A percentile compares a stretch with the other conserved stretches of the same genome.
These are phyloP conservation scores for Cytospora paraplurivora DNA, from an alignment of 2,329 filamentous ascomycete genomes.

Conservation along the genomic window DNA sequence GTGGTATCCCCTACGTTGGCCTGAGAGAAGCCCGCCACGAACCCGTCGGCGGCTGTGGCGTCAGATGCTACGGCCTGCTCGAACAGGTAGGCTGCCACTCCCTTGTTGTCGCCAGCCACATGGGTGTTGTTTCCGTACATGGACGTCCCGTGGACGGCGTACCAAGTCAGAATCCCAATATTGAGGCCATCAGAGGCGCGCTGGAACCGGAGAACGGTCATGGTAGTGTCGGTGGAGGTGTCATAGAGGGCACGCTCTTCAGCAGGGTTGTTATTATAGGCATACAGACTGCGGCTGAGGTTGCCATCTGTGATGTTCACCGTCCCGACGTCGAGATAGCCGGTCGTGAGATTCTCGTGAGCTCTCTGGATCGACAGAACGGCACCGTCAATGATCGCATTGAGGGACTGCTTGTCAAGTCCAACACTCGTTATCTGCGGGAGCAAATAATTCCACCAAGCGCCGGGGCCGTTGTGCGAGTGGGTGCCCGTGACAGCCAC, in stretches of 20 bases:
- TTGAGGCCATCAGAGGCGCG: conserved; percentile 71
- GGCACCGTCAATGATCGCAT: conserved; percentile 85
- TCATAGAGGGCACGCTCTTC: conserved; percentile 70
- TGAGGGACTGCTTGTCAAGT: conserved; percentile 83
- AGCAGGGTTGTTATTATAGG: conserved; percentile 80
- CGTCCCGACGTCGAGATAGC: conserved; percentile 66
- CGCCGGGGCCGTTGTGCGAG: conserved; percentile 87
- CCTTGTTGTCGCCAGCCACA: conserved; percentile 90
- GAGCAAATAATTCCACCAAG: conserved; percentile 91
- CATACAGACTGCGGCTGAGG: conserved; percentile 80
- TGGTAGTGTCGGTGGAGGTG: conserved; percentile 67
- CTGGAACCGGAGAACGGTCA: conserved; percentile 77
- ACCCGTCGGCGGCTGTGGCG: conserved; percentile 59
- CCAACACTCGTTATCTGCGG: conserved; percentile 88
- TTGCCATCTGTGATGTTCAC: conserved; percentile 69
- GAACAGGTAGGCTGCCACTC: conserved; percentile 80
- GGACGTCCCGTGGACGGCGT: conserved; percentile 86
- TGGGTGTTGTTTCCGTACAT: conserved; percentile 89
- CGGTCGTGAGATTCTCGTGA: conserved; percentile 68
- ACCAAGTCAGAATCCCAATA: conserved; percentile 85
- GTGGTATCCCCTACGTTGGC: conserved; percentile 88
- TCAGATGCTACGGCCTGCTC: conserved; percentile 67
- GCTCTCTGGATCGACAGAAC: conserved; percentile 78
- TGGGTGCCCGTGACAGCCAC: conserved; percentile 91
- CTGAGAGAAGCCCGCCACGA: conserved; percentile 90